Evolutionary conservation across 2,329 filamentous ascomycete genomes (phyloP), one percentile per base, ranked within the genome.

Genomic region (Simplicillium sp.): DNA sequence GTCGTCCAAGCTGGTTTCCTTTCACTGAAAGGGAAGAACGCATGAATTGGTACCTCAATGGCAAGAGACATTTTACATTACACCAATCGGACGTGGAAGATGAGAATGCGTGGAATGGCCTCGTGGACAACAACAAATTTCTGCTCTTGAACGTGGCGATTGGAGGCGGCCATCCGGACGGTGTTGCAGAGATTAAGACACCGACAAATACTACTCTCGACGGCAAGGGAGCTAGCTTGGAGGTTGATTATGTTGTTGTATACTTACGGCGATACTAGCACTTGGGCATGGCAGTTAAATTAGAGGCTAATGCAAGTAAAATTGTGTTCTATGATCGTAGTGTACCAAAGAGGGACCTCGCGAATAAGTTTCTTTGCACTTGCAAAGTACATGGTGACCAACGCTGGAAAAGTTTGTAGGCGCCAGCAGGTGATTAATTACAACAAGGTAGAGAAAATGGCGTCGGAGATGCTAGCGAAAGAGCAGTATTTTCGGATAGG

Each of bases 111-210:
- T 66, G 62, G 62, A 38, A 39, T 1, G 47, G 49, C 32, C 39
- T 65, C 6, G 56, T 56, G 3, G 52, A 50, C 25, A 46, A 47
- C 34, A 44, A 41, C 11, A 57, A 61, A 44, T 60, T 65, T 48
- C 45, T 66, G 13, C 38, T 66, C 36, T 47, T 66, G 15, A 62
- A 66, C 43, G 55, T 65, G n/a, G 63, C 63, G 16, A 55, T 66
- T 3, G 63, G 62, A 14, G 62, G 62, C 14, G 43, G 52, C 15
- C 60, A 66, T 35, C 61, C 64, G 1, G 48, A 63, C 39, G 60
- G 49, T 5, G 44, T 61, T 12, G 55, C 58, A 2, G 51, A 54
- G 16, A 47, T 50, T 3, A 51, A 44, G 16, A 62, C 59, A 12
- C 64, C 65, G 1, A 61, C 55, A 11, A 45, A 46, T 3, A 36